A percentile compares a stretch with the other conserved stretches of the same genome.
These are phyloP conservation scores for Clavulina sp. DNA, from an alignment of 768 basidiomycete species.

Conservation along the genomic window DNA sequence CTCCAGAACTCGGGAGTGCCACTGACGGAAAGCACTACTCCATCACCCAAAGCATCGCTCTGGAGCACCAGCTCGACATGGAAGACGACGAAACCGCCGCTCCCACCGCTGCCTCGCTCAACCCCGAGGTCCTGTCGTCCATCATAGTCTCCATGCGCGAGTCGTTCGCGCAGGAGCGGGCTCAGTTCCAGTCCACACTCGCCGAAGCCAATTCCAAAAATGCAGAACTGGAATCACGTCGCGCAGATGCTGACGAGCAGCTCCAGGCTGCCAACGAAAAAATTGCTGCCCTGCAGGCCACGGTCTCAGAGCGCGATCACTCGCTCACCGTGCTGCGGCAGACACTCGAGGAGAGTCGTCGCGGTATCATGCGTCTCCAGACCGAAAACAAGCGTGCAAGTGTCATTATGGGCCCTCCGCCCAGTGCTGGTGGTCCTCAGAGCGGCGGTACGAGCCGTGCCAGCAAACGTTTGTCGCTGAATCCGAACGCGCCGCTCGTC, in stretches of 20 bases:
- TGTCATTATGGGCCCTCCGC: slow-evolving; percentile 1
- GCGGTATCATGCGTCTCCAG: slow-evolving; percentile 75
- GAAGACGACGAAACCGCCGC: not conserved
- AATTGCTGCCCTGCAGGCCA: slow-evolving; percentile 15
- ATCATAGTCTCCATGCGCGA: slow-evolving; percentile 55
- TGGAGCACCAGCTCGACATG: not conserved
- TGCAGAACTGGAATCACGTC: slow-evolving; percentile 35
- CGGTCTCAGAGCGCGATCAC: slow-evolving; percentile 50
- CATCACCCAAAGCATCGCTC: not conserved
- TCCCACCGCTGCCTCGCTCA: slow-evolving; percentile 15
- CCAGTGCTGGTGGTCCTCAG: not conserved
- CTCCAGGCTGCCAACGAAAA: slow-evolving; percentile 12
- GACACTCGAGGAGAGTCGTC: slow-evolving; percentile 72
- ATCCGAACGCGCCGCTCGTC: slow-evolving; percentile 29
- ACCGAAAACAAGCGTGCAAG: slow-evolving; percentile 32
- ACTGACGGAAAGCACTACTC: not conserved
- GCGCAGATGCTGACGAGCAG: slow-evolving; percentile 25
- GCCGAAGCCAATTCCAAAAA: slow-evolving; percentile 42
- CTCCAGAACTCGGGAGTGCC: too few relatives aligned
- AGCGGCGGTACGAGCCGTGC: slow-evolving; percentile 31
- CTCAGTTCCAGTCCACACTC: slow-evolving; percentile 40
- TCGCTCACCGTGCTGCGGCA: slow-evolving; percentile 54
- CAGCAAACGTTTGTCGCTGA: slow-evolving; percentile 51
- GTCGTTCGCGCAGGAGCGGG: slow-evolving; percentile 52
- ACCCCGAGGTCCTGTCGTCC: slow-evolving; percentile 58